phyloP scores from a whole-genome alignment of 208 protist genomes.

The Acanthamoeba lugdunensis region DNA sequence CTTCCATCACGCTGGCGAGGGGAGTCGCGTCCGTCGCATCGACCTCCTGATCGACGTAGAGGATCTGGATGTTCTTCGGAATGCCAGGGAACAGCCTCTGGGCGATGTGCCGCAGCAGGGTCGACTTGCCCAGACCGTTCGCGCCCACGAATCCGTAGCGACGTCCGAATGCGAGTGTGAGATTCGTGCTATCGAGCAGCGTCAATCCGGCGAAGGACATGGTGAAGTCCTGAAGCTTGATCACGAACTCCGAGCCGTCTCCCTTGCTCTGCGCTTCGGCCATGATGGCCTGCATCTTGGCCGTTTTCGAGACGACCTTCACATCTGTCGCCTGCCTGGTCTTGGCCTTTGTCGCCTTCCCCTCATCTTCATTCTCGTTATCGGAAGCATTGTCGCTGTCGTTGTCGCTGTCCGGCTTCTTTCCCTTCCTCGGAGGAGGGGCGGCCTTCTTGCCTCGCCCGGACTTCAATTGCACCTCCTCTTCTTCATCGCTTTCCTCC shows the following conservation, averaged over 20 bases:
- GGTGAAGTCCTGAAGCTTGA: conserved; percentile 80
- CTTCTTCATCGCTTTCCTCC: neutral
- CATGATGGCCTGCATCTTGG: conserved; percentile 72
- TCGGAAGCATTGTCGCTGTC: neutral
- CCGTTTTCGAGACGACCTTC: conserved; percentile 25
- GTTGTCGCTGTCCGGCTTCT: conserved; percentile 12
- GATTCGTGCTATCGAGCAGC: conserved; percentile 76
- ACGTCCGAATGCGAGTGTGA: conserved; percentile 87
- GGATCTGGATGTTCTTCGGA: conserved; percentile 95
- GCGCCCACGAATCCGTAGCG: conserved; percentile 96
- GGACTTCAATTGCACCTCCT: neutral
- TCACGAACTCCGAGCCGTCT: conserved; percentile 76
- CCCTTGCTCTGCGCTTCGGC: conserved; percentile 70
- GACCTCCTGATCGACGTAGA: conserved; percentile 98
- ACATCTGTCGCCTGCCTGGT: conserved; percentile 36
- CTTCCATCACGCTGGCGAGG: conserved; percentile 79
- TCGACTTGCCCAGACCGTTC: conserved; percentile 92
- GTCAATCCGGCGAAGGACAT: conserved; percentile 79
- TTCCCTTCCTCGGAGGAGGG: neutral
- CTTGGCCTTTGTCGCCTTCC: neutral
- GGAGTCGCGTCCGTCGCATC: conserved; percentile 77
- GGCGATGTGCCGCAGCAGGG: conserved; percentile 94
- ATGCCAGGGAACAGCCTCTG: conserved; percentile 92
- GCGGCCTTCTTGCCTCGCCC: conserved; percentile 6
- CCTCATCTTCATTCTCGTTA: neutral